Base-by-base conservation (phyloP, 768 basidiomycete genomes). In the Suillus fuscotomentosus region DNA sequence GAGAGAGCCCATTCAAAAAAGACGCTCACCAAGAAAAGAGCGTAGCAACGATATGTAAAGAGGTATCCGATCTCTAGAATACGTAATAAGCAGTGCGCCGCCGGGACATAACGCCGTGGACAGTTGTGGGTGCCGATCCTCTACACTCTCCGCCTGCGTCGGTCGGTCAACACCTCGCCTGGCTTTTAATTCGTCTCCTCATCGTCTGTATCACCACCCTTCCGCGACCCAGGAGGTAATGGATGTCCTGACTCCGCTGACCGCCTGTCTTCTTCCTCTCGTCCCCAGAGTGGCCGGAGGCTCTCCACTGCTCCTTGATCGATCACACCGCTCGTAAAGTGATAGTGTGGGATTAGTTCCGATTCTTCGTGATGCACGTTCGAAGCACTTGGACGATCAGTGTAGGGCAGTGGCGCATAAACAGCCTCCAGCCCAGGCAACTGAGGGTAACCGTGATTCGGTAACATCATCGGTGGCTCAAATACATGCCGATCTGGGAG, bases 11-110 rank as follows among this genome's bases (percentile, higher is more conserved):
- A 63, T 57, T 45, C 34, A 39, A 64, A 63, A 63, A 60, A 66
- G 31, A 34, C 24, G n/a, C 65, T 48, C 65, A 57, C 65, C 65
- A 54, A 36, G 43, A 63, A 65, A 63, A 65, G 51, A 36, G 48
- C 65, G 56, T 66, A 64, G 63, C 65, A 66, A 65, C 66, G 62
- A 65, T 63, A 65, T 38, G 36, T 31, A 31, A 54, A 42, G 31
- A 51, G 61, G 27, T 38, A 63, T 55, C 65, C 62, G 45, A 55
- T 57, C 64, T 63, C 50, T 43, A 54, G 17, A 56, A 65, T 48
- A 66, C 63, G 66, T 66, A 65, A n/a, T 50, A 54, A 57, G 47
- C 56, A 60, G 38, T 53, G 38, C 48, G 41, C 60, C 60, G 60
- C 48, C 60, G 38, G 56, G 57, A 60, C 62, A 47, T 43, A 57